Conservation (phyloP, 345 rosid genomes). For the Hypericum androsaemum region DNA sequence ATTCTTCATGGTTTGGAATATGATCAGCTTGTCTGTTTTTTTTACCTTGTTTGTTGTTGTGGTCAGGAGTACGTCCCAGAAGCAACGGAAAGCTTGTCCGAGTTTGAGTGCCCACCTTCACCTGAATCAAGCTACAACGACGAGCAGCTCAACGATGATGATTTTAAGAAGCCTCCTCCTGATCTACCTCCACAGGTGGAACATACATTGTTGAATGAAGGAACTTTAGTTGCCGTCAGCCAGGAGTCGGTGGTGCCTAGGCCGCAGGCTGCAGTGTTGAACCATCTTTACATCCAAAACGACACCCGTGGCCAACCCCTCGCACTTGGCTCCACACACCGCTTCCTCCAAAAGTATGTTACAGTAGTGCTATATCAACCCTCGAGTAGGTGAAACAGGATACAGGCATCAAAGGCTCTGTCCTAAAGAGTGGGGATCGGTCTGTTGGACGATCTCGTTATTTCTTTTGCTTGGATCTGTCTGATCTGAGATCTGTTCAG, state of each 20-base stretch:
- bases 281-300: slow-evolving; percentile 38
- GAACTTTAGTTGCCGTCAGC: slow-evolving; percentile 5
- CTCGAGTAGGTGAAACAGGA: slow-evolving; percentile 20
- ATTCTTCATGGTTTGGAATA: too few relatives aligned
- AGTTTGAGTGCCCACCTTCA: slow-evolving; percentile 45
- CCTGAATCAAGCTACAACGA: slow-evolving; percentile 47
- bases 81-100: slow-evolving; percentile 29
- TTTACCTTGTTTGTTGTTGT: slow-evolving; percentile 4
- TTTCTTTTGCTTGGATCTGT: too few relatives aligned
- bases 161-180: slow-evolving; percentile 49
- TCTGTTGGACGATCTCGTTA: too few relatives aligned
- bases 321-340: slow-evolving; percentile 34
- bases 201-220: slow-evolving; percentile 18
- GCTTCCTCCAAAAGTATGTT: slow-evolving; percentile 41
- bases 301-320: slow-evolving; percentile 16
- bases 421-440: too few relatives aligned
- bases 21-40: neutral
- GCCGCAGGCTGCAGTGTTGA: slow-evolving; percentile 28
- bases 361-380: slow-evolving; percentile 40
- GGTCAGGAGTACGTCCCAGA: slow-evolving; percentile 38
- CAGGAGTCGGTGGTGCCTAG: slow-evolving; percentile 16
- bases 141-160: slow-evolving; percentile 20
- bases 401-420: too few relatives aligned
- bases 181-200: slow-evolving; percentile 48
- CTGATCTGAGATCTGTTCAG: too few relatives aligned